Evolutionary conservation across 2,329 filamentous ascomycete genomes (phyloP).

Genomic region (Tolypocladium cylindrosporum): DNA sequence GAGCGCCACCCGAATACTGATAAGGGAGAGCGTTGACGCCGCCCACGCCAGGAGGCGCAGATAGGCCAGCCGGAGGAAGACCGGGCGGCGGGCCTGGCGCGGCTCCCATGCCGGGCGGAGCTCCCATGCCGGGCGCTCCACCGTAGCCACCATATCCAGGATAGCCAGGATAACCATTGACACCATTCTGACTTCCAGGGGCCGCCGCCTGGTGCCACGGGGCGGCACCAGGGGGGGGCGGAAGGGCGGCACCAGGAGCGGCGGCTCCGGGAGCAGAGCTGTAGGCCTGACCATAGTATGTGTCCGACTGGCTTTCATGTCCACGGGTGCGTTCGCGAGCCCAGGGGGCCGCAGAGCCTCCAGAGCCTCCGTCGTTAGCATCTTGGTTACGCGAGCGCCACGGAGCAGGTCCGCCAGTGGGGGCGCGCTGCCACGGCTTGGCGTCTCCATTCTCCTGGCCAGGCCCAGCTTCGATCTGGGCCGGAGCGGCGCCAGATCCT

Average conservation of each 20-base stretch:
- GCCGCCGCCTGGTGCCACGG: conserved; percentile 42
- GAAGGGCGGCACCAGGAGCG: conserved; percentile 8
- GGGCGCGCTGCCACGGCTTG: conserved; percentile 83
- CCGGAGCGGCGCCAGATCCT: conserved; percentile 55
- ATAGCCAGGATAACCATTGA: conserved; percentile 42
- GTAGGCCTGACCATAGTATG: conserved; percentile 10
- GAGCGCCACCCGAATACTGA: conserved; percentile 46
- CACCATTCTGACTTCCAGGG: conserved; percentile 33
- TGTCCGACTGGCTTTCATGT: conserved; percentile 25
- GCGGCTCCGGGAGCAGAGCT: conserved; percentile 3
- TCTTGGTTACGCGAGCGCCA: conserved; percentile 56
- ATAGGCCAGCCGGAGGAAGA: conserved; percentile 32
- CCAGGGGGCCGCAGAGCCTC: conserved; percentile 48
- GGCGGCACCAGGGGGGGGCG: conserved; percentile 18
- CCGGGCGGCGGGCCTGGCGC: conserved; percentile 33
- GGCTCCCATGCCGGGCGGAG: conserved; percentile 26
- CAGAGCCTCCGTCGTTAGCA: conserved; percentile 32
- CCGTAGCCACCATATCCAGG: conserved; percentile 37
- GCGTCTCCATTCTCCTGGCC: conserved; percentile 50
- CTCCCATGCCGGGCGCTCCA: conserved; percentile 12
- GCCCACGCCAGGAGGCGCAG: conserved; percentile 44
- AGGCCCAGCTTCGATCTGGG: conserved; percentile 80
- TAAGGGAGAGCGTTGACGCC: conserved; percentile 58
- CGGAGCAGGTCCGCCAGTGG: conserved; percentile 73
- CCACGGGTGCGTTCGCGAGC: conserved; percentile 47